Evolutionary conservation across 768 basidiomycete species (phyloP).

Genomic region (Aureoboletus auriporus): DNA sequence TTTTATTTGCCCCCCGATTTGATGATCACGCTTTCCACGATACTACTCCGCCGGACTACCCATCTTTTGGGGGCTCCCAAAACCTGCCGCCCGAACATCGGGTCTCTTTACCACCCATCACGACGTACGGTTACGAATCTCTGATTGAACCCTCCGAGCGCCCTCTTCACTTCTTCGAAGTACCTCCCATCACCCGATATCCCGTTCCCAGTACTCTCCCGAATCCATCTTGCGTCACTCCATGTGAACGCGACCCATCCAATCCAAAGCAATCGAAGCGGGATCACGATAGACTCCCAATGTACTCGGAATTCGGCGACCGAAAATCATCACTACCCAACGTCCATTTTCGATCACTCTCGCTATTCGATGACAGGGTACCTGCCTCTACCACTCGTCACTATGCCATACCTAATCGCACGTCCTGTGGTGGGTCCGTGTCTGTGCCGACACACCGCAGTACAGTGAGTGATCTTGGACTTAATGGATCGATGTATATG

Average conservation of each 20-base stretch:
- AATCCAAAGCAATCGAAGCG: slow-evolving; percentile 5
- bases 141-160: too few relatives aligned
- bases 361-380: slow-evolving; percentile 4
- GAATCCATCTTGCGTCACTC: slow-evolving; percentile 1
- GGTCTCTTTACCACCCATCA: slow-evolving; percentile 2
- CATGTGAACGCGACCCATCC: slow-evolving; percentile 4
- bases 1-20: slow-evolving; percentile 2
- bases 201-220: slow-evolving; percentile 23
- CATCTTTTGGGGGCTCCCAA: slow-evolving; percentile 9
- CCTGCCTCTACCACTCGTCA: neutral
- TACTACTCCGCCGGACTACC: slow-evolving; percentile 12
- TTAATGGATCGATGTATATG: slow-evolving; percentile 14
- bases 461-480: neutral
- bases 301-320: slow-evolving; percentile 4
- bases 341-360: slow-evolving; percentile 8
- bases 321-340: slow-evolving; percentile 10
- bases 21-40: slow-evolving; percentile 9
- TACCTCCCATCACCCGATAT: slow-evolving; percentile 24
- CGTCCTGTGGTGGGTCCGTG: slow-evolving; percentile 2
- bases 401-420: neutral
- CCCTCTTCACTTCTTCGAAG: slow-evolving; percentile 24
- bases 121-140: too few relatives aligned
- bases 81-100: slow-evolving; percentile 14
- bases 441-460: slow-evolving; percentile 4
- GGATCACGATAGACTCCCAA: slow-evolving; percentile 9